Conservation (phyloP, 345 rosid genomes). For the Sapria himalayana region DNA sequence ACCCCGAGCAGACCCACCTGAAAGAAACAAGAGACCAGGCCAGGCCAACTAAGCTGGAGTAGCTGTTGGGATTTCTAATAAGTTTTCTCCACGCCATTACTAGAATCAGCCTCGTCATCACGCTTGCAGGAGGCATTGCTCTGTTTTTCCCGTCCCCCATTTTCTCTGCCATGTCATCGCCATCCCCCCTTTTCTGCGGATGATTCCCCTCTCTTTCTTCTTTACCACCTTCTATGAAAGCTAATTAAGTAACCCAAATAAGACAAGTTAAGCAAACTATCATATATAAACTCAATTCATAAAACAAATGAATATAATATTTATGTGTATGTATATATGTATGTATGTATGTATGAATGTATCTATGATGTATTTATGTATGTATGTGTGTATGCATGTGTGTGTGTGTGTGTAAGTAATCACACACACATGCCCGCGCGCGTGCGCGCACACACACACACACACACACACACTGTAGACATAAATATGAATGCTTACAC, state of each 20-base stretch:
- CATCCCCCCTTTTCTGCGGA: slow-evolving; percentile 25
- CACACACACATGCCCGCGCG: no score
- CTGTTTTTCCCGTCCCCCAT: slow-evolving; percentile 34
- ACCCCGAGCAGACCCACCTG: slow-evolving; percentile 24
- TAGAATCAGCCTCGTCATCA: slow-evolving; percentile 90
- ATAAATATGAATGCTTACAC: no score
- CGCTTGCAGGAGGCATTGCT: slow-evolving; percentile 88
- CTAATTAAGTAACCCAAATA: slow-evolving; percentile 3
- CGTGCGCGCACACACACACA: no score
- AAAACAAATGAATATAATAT: neutral
- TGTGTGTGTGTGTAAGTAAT: no score
- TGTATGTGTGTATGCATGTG: no score
- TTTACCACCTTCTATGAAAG: slow-evolving; percentile 18
- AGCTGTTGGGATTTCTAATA: slow-evolving; percentile 91
- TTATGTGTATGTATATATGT: no score
- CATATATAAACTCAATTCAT: neutral
- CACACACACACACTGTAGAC: no score
- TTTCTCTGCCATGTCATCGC: slow-evolving; percentile 24
- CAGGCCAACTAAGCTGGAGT: slow-evolving; percentile 88
- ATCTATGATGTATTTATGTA: no score
- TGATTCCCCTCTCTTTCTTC: slow-evolving; percentile 26
- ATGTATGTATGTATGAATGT: no score
- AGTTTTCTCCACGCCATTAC: slow-evolving; percentile 99
- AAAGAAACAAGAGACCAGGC: slow-evolving; percentile 80
- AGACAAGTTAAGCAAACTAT: neutral